Evolutionary conservation across 1,284 basidiomycete species (phyloP).

Genomic region (Fomitopsis pinicola): DNA sequence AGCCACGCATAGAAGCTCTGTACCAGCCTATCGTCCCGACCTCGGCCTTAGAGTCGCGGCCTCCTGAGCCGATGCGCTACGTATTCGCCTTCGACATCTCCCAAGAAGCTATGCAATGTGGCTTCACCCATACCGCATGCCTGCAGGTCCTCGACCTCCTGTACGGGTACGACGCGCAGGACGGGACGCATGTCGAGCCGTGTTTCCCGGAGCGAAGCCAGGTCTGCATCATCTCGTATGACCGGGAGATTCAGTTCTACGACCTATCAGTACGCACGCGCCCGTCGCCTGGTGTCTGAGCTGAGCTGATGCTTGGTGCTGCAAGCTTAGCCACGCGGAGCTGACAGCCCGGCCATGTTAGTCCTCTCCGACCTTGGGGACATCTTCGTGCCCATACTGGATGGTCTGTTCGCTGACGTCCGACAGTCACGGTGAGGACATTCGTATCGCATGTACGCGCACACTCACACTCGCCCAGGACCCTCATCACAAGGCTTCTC

Average conservation of each 20-base stretch:
- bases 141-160: constrained; percentile 62
- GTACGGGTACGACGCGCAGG: constrained; percentile 53
- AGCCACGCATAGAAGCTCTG: constrained; percentile 47
- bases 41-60: constrained; percentile 40
- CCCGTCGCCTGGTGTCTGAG: neutral
- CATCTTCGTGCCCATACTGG: constrained; percentile 80
- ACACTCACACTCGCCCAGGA: constrained; percentile 29
- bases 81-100: constrained; percentile 93
- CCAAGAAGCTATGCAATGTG: constrained; percentile 64
- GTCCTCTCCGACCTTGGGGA: constrained; percentile 91
- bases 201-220: constrained; percentile 51
- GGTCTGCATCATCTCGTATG: constrained; percentile 86
- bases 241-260: constrained; percentile 85
- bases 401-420: constrained; percentile 81
- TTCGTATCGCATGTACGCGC: constrained; percentile 1
- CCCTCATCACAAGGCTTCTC: constrained; percentile 61
- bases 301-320: constrained; percentile 1
- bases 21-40: constrained; percentile 47
- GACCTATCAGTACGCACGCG: constrained; percentile 72
- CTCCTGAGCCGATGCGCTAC: constrained; percentile 70
- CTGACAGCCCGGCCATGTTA: constrained; percentile 65
- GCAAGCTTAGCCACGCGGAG: constrained; percentile 44
- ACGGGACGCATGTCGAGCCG: constrained; percentile 37
- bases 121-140: constrained; percentile 74
- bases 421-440: constrained; percentile 53